Evolutionary conservation across 495 filamentous ascomycete genomes (phyloP), one percentile per base, ranked within the genome.

Genomic region (Aspergillus olivimuriae): DNA sequence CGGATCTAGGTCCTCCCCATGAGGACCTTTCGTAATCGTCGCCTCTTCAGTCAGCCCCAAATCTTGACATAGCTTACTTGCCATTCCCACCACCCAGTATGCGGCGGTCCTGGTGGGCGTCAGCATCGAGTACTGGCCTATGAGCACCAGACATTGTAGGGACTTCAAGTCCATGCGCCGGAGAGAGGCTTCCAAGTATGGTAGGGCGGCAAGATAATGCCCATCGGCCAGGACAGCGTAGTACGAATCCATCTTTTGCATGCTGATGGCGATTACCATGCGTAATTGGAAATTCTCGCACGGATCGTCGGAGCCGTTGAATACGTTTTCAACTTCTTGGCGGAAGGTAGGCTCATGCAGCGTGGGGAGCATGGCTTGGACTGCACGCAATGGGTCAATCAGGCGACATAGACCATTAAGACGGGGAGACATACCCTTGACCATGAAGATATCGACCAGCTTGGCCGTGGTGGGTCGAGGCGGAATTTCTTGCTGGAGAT

Each of bases 11-110:
- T 50, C 49, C 26, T 68, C 55, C 9, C 75, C 63, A 40, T 63
- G 58, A 2, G 63, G 66, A 23, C 78, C 74, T 48, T 76, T 52
- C 30, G 65, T 76, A 39, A 95, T 86, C 9, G 87, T 92, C 50
- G 83, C 83, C 65, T 95, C 91, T 52, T 94, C 87, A 12, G 80
- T 77, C 41, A 94, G 73, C 4, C 87, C 87, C 19, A 95, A 69
- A 37, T 94, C 83, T 56, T 95, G 90, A 57, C 84, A 85, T 19
- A 97, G 77, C 56, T 84, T 84, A 14, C 84, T 82, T 12, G 87
- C 89, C 24, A 89, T 76, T 10, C 91, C 91, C 32, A 94, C 79
- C 23, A 97, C 79, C 70, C 94, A 95, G 60, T 94, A 97, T 30
- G 82, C 83, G 15, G 91, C 87, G 17, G 89, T 94, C 35, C 87